Percentiles rank a stretch among this genome's conserved stretches.
These are phyloP conservation scores for Penicillium chermesinum DNA, from an alignment of 495 filamentous ascomycete species.

Conservation along the genomic window DNA sequence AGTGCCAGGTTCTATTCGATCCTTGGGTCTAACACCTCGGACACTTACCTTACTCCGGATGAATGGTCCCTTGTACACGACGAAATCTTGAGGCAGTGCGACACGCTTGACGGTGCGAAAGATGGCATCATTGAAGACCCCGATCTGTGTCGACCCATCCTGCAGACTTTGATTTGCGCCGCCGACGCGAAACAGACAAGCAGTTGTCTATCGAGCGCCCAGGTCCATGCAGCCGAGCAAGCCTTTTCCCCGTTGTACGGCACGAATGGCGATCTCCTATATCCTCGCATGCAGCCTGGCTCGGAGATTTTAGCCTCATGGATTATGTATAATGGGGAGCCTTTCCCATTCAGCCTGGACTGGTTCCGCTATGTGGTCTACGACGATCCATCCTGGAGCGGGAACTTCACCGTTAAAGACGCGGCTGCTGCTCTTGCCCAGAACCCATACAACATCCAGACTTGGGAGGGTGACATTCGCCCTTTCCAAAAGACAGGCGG, in stretches of 20 bases:
- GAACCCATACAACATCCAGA: conserved; percentile 46
- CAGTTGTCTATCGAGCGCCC: conserved; percentile 51
- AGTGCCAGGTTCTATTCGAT: conserved; percentile 48
- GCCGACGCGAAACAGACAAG: conserved; percentile 21
- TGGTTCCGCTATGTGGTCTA: conserved; percentile 55
- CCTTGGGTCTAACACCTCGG: conserved; percentile 40
- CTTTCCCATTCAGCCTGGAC: conserved; percentile 37
- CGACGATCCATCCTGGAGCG: conserved; percentile 42
- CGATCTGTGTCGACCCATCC: conserved; percentile 50
- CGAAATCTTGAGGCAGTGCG: conserved; percentile 62
- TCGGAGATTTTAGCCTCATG: conserved; percentile 28
- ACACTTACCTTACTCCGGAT: conserved; percentile 46
- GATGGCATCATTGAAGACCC: conserved; percentile 64
- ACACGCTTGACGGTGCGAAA: conserved; percentile 54
- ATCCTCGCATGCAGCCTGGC: conserved; percentile 49
- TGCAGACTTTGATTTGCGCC: conserved; percentile 49
- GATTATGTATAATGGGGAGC: conserved; percentile 25
- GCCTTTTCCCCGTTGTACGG: conserved; percentile 52
- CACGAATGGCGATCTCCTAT: conserved; percentile 48
- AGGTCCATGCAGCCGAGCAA: conserved; percentile 50
- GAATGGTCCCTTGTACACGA: conserved; percentile 49
- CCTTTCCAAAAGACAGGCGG: conserved; percentile 33
- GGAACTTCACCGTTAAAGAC: conserved; percentile 29
- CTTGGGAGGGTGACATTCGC: conserved; percentile 45
- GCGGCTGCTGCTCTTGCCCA: conserved; percentile 19